phyloP scores from a whole-genome alignment of 1,139 yeast species.

The Kodamaea arcana region DNA sequence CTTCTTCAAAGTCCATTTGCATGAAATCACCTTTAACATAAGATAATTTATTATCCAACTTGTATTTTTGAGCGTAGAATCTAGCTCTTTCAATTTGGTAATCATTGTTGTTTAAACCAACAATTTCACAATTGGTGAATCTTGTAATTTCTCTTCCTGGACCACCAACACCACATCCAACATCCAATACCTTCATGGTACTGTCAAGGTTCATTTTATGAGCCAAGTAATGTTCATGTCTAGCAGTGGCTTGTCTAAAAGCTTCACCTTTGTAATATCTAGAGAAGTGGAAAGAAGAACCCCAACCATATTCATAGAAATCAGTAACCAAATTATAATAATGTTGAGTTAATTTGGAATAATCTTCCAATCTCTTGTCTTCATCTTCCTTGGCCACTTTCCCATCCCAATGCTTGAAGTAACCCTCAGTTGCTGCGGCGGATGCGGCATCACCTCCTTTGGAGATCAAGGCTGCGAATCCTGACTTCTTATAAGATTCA shows the following conservation, averaged over 20 bases:
- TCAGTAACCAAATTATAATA: constrained; percentile 96
- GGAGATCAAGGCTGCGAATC: constrained; percentile 70
- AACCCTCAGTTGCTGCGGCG: constrained; percentile 79
- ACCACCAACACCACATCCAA: constrained; percentile 99
- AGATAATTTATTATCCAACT: constrained; percentile 66
- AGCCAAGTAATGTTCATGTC: constrained; percentile 97
- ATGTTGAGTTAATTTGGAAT: constrained; percentile 88
- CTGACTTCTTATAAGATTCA: constrained; percentile 59
- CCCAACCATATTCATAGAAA: constrained; percentile 98
- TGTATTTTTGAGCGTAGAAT: constrained; percentile 65
- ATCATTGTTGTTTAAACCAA: constrained; percentile 94
- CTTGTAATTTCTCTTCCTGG: constrained; percentile 96
- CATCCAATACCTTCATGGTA: constrained; percentile 88
- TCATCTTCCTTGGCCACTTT: constrained; percentile 78
- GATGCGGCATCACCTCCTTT: constrained; percentile 72
- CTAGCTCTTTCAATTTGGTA: constrained; percentile 94
- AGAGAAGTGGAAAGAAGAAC: constrained; percentile 96
- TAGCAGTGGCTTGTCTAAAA: constrained; percentile 89
- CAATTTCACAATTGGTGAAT: constrained; percentile 82
- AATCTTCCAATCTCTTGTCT: constrained; percentile 72
- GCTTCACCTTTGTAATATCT: constrained; percentile 92
- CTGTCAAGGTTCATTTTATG: constrained; percentile 75
- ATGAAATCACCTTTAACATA: constrained; percentile 98
- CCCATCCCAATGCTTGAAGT: constrained; percentile 95
- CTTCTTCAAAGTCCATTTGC: constrained; percentile 96